Conservation (phyloP, 257 asterid species). For the Rauvolfia tetraphylla region DNA sequence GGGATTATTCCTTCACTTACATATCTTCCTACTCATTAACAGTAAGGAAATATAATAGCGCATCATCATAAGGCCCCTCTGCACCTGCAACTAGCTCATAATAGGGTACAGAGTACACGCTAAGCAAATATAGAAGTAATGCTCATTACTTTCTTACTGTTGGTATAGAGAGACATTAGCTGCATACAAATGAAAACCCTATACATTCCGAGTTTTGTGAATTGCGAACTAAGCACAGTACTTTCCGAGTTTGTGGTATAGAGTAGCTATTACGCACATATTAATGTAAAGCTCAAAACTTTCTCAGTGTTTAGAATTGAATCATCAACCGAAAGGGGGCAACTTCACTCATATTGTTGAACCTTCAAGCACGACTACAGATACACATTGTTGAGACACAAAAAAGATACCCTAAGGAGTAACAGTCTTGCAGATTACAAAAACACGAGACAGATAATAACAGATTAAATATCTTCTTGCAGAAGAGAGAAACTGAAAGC, state of each 20-base stretch:
- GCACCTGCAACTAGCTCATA: no score
- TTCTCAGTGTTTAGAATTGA: not conserved
- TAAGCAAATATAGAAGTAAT: no score
- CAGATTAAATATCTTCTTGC: not conserved
- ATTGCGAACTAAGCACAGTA: not conserved
- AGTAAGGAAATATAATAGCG: not conserved
- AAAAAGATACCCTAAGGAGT: not conserved
- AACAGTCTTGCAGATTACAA: no score
- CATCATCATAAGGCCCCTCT: not conserved
- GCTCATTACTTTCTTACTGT: no score
- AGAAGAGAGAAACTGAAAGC: no score
- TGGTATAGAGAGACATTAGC: no score
- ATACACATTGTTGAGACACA: no score
- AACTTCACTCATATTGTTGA: not conserved
- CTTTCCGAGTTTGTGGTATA: not conserved
- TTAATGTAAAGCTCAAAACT: not conserved
- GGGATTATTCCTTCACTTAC: not conserved
- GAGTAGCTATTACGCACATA: not conserved
- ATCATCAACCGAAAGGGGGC: not conserved
- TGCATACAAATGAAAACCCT: no score
- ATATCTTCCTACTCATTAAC: not conserved
- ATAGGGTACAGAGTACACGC: no score
- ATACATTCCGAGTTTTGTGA: no score
- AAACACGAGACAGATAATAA: not conserved
- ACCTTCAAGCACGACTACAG: no score